Evolutionary conservation across 495 filamentous ascomycete genomes (phyloP).

Genomic region (Aspergillus ostianus): DNA sequence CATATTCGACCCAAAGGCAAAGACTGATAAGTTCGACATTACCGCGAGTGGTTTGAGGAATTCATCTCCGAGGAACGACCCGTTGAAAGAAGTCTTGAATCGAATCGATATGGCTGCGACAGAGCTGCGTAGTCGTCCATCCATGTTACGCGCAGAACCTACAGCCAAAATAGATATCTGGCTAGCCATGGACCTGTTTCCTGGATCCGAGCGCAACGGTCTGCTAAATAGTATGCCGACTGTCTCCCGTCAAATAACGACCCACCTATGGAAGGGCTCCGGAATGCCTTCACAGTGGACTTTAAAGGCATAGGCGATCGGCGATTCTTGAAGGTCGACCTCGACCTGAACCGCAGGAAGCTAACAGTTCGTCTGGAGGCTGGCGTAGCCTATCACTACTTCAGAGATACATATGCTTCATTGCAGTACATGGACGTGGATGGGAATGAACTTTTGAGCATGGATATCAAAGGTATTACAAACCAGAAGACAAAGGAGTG

Average conservation of each 20-base stretch:
- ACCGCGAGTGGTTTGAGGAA: slow-evolving; percentile 4
- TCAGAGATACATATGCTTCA: slow-evolving; percentile 5
- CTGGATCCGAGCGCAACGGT: not conserved
- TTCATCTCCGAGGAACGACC: not conserved
- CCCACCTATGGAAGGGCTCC: not conserved
- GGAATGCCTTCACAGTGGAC: not conserved
- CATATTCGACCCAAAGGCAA: not conserved
- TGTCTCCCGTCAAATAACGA: slow-evolving; percentile 2
- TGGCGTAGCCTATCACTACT: slow-evolving; percentile 5
- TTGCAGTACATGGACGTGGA: not conserved
- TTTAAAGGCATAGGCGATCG: slow-evolving; percentile 6
- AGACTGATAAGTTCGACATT: slow-evolving; percentile 4
- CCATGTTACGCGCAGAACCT: not conserved
- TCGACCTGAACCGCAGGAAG: slow-evolving; percentile 2
- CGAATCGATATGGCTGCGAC: slow-evolving; percentile 2
- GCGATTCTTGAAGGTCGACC: not conserved
- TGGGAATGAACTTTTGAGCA: slow-evolving; percentile 1
- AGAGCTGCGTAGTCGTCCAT: not conserved
- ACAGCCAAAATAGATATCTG: slow-evolving; percentile 1
- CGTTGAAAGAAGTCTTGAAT: not conserved
- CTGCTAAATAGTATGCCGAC: slow-evolving; percentile 1
- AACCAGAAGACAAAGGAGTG: not conserved
- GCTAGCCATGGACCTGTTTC: slow-evolving; percentile 1
- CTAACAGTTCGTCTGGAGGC: not conserved
- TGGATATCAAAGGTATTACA: slow-evolving; percentile 5